Base-by-base conservation (phyloP, 2,329 filamentous ascomycete species). In the Coniosporium tulheliwenetii region DNA sequence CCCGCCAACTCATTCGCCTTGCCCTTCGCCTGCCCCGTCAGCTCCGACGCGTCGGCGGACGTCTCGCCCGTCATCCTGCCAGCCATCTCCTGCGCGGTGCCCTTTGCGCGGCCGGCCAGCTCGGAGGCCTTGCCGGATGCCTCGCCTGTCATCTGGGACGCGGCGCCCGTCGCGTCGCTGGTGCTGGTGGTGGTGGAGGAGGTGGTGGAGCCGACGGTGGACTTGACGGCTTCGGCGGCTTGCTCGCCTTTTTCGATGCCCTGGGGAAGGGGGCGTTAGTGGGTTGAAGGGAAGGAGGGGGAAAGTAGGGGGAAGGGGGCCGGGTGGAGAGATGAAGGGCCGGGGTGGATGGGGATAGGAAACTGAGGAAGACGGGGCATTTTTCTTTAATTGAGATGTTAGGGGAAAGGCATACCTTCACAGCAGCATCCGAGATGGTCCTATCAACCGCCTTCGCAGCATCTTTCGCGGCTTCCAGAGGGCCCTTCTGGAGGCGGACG, bases 401-500 rank as follows among this genome's bases (percentile, higher is more conserved):
- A 44, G 43, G 19, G 30, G 5, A 12, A 38, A 8, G 14, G 33
- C 30, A 38, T 32, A 29, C 75, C 59, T 73, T 72, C 15, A 79
- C 70, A 9, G 69, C 67, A 19, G 60, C 67, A 53, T 73, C 63
- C 1, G 71, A 68, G 31, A 76, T 64, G 15, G 63, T 64, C 45
- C 67, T 61, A 55, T 79, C 73, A 14, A 71, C 71, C 41, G 62
- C 65, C 60, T 78, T 74, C 37, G 72, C 55, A 0, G 71, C 67
- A 35, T 77, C 71, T 57, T 77, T 77, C 48, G 69, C 68, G 5
- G 61, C 53, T 36, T 77, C 71, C 37, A 71, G 56, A 31, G 69
- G 65, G 34, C 66, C 62, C 59, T 71, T 77, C 40, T 70, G 59
- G 14, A 57, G 51, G 36, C 58, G 50, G 33, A 62, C 53, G 9